A percentile compares a stretch with the other conserved stretches of the same genome.
These are phyloP conservation scores for Lipomyces spencermartinsiae DNA, from an alignment of 805 yeast genomes.

Conservation along the genomic window DNA sequence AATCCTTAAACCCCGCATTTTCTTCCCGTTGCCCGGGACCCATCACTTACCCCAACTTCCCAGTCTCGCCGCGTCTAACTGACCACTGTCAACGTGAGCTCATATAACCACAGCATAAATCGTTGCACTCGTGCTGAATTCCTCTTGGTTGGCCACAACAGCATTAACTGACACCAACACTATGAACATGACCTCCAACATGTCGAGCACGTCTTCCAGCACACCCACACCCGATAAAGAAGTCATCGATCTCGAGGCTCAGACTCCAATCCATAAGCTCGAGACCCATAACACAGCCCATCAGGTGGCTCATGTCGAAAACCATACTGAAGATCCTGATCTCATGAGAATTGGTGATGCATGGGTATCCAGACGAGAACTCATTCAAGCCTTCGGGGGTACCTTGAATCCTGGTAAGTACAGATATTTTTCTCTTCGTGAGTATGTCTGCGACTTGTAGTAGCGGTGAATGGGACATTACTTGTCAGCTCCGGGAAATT, in stretches of 20 bases:
- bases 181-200: neutral
- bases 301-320: conserved; percentile 21
- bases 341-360: conserved; percentile 75
- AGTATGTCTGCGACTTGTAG: neutral
- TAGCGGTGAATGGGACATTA: neutral
- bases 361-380: conserved; percentile 60
- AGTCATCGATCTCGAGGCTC: conserved; percentile 21
- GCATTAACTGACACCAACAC: neutral
- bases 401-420: conserved; percentile 68
- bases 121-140: neutral
- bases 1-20: too few species aligned
- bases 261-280: conserved; percentile 1
- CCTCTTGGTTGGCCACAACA: conserved; percentile 12
- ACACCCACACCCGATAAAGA: conserved; percentile 17
- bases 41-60: neutral
- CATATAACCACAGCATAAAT: conserved; percentile 1
- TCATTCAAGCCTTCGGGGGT: conserved; percentile 67
- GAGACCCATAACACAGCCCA: neutral
- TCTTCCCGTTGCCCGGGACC: too few species aligned
- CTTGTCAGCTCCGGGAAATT: neutral
- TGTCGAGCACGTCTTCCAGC: neutral
- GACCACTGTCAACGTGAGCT: neutral
- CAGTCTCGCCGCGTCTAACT: neutral
- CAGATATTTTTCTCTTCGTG: neutral
- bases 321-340: conserved; percentile 53